Conservation (phyloP, 2,329 filamentous ascomycete genomes). For the Pestalotiopsis sp. region DNA sequence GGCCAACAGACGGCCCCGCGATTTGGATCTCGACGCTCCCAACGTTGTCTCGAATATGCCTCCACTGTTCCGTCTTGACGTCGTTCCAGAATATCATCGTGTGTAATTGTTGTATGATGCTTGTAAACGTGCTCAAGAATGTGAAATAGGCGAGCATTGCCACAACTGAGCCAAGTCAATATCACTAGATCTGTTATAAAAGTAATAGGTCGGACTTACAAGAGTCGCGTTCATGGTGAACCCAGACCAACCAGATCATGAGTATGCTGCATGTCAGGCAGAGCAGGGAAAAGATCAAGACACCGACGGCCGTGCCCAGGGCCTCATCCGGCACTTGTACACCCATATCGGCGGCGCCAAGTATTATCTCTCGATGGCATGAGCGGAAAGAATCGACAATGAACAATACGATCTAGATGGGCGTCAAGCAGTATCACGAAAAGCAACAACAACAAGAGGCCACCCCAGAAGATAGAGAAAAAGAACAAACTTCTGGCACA, state of each 20-base stretch:
- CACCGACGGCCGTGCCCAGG: slow-evolving; percentile 32
- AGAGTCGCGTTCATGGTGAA: slow-evolving; percentile 41
- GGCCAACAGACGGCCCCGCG: slow-evolving; percentile 40
- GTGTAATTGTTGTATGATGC: slow-evolving; percentile 45
- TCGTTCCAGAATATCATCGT: slow-evolving; percentile 41
- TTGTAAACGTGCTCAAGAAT: slow-evolving; percentile 37
- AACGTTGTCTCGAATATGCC: slow-evolving; percentile 34
- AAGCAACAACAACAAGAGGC: background rate
- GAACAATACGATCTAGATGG: background rate
- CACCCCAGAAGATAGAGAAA: slow-evolving; percentile 1
- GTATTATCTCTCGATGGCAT: background rate
- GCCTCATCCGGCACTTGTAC: slow-evolving; percentile 37
- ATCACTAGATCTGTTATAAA: background rate
- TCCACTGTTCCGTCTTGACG: slow-evolving; percentile 41
- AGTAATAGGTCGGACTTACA: slow-evolving; percentile 33
- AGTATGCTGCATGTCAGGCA: slow-evolving; percentile 34
- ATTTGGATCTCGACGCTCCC: slow-evolving; percentile 44
- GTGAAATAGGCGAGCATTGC: slow-evolving; percentile 40
- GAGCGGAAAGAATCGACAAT: background rate
- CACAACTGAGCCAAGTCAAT: slow-evolving; percentile 36
- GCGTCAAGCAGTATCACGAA: background rate
- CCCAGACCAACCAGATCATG: slow-evolving; percentile 40
- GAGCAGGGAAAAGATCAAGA: slow-evolving; percentile 38
- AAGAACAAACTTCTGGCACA: background rate
- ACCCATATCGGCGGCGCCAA: slow-evolving; percentile 32